These are phyloP conservation scores for Alternaria atra DNA, from an alignment of 2,329 filamentous ascomycete species.

Conservation along the genomic window DNA sequence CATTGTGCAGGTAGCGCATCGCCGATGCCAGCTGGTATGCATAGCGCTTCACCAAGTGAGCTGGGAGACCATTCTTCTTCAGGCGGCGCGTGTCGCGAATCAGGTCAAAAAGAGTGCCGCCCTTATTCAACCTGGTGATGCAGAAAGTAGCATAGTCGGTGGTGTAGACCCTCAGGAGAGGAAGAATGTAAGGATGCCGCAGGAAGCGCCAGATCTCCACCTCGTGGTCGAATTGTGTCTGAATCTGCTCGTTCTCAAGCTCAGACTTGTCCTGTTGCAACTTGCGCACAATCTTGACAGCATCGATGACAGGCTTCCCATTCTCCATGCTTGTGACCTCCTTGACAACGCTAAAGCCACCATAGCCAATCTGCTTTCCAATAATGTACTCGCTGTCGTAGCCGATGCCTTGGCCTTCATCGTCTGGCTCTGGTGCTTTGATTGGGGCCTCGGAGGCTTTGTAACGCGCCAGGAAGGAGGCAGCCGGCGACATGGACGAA, in stretches of 20 bases:
- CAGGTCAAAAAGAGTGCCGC: slow-evolving; percentile 71
- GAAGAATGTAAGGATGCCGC: slow-evolving; percentile 68
- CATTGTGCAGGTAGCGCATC: slow-evolving; percentile 72
- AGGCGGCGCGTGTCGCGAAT: slow-evolving; percentile 62
- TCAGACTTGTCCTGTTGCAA: slow-evolving; percentile 64
- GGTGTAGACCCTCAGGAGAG: slow-evolving; percentile 70
- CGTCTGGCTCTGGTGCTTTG: slow-evolving; percentile 64
- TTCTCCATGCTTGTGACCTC: slow-evolving; percentile 70
- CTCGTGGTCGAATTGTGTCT: slow-evolving; percentile 74
- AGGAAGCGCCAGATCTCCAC: slow-evolving; percentile 73
- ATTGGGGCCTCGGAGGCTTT: slow-evolving; percentile 48
- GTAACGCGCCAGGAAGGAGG: slow-evolving; percentile 66
- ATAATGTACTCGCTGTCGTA: slow-evolving; percentile 69
- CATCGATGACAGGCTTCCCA: slow-evolving; percentile 63
- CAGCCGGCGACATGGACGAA: slow-evolving; percentile 65
- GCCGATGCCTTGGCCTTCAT: slow-evolving; percentile 73
- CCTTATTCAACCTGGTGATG: slow-evolving; percentile 70
- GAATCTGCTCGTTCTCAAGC: slow-evolving; percentile 69
- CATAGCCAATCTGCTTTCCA: slow-evolving; percentile 71
- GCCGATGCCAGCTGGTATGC: slow-evolving; percentile 70
- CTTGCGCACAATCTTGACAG: slow-evolving; percentile 74
- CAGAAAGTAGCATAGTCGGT: slow-evolving; percentile 75
- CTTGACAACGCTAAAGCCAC: slow-evolving; percentile 73
- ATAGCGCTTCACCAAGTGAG: slow-evolving; percentile 66
- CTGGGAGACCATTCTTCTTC: slow-evolving; percentile 56